phyloP scores from a whole-genome alignment of 176 grass and related monocot genomes.

The Zea luxurians region DNA sequence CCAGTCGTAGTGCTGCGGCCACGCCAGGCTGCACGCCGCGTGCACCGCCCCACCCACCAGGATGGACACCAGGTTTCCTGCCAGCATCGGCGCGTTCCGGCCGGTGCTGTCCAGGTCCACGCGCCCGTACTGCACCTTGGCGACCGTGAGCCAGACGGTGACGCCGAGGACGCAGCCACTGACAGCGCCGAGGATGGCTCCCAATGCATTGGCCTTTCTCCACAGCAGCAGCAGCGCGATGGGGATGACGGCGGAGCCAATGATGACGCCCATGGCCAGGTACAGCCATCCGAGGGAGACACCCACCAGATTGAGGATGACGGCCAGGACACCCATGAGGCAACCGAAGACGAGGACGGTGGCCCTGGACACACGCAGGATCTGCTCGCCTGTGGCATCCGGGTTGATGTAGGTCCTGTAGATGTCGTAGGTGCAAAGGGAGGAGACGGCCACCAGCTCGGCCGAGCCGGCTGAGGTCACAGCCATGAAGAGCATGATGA shows the following conservation, averaged over 20 bases:
- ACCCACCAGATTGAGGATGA: slow-evolving; percentile 64
- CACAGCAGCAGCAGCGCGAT: slow-evolving; percentile 73
- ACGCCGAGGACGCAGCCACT: slow-evolving; percentile 58
- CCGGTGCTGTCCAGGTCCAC: slow-evolving; percentile 71
- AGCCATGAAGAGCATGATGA: slow-evolving; percentile 89
- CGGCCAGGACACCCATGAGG: slow-evolving; percentile 70
- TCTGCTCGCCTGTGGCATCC: slow-evolving; percentile 66
- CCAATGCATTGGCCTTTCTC: slow-evolving; percentile 66
- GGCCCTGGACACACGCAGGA: slow-evolving; percentile 60
- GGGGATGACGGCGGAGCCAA: slow-evolving; percentile 70
- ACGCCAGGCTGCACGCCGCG: slow-evolving; percentile 52
- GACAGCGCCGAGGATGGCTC: slow-evolving; percentile 53
- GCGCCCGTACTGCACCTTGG: slow-evolving; percentile 61
- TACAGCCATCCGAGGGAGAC: slow-evolving; percentile 87
- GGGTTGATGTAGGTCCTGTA: slow-evolving; percentile 75
- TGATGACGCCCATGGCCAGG: slow-evolving; percentile 73
- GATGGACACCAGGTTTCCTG: slow-evolving; percentile 71
- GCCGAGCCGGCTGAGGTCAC: slow-evolving; percentile 74
- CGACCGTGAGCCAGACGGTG: slow-evolving; percentile 58
- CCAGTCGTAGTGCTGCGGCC: slow-evolving; percentile 72
- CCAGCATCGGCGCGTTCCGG: slow-evolving; percentile 73
- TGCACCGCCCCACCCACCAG: slow-evolving; percentile 63
- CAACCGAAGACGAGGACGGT: slow-evolving; percentile 59
- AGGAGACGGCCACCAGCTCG: slow-evolving; percentile 72
- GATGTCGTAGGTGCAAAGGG: slow-evolving; percentile 73